phyloP scores from a whole-genome alignment of 2,329 filamentous ascomycete genomes.

The Phaeosphaeria sp. region DNA sequence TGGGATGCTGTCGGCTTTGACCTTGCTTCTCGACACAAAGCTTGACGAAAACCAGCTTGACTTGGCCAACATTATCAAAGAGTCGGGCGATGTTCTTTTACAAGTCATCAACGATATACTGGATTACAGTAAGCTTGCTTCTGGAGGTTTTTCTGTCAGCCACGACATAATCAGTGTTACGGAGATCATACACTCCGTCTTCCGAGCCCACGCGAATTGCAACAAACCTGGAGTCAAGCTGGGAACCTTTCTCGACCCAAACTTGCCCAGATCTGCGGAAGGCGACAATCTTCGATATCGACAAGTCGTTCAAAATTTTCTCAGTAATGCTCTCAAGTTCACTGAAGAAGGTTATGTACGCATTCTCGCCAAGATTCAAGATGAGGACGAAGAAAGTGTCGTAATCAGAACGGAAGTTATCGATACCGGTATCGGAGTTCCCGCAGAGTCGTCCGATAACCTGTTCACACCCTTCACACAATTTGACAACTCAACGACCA shows the following conservation, averaged over 20 bases:
- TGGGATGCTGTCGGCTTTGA: constrained; percentile 65
- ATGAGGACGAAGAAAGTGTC: constrained; percentile 54
- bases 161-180: constrained; percentile 60
- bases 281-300: constrained; percentile 67
- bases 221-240: constrained; percentile 58
- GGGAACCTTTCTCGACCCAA: constrained; percentile 52
- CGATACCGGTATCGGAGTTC: constrained; percentile 64
- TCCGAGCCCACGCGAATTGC: constrained; percentile 58
- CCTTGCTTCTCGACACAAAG: constrained; percentile 62
- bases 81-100: constrained; percentile 65
- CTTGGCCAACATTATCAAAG: constrained; percentile 64
- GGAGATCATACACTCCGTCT: constrained; percentile 56
- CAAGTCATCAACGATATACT: constrained; percentile 71
- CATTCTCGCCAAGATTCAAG: constrained; percentile 51
- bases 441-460: constrained; percentile 51
- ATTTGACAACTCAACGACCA: constrained; percentile 61
- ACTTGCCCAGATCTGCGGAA: constrained; percentile 58
- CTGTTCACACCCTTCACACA: constrained; percentile 66
- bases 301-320: constrained; percentile 68
- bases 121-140: constrained; percentile 70
- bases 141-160: constrained; percentile 65
- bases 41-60: constrained; percentile 64
- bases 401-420: constrained; percentile 60
- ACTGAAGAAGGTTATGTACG: constrained; percentile 63
- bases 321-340: constrained; percentile 69